Conservation (phyloP, 2,329 filamentous ascomycete genomes). For the Beauveria brongniartii region DNA sequence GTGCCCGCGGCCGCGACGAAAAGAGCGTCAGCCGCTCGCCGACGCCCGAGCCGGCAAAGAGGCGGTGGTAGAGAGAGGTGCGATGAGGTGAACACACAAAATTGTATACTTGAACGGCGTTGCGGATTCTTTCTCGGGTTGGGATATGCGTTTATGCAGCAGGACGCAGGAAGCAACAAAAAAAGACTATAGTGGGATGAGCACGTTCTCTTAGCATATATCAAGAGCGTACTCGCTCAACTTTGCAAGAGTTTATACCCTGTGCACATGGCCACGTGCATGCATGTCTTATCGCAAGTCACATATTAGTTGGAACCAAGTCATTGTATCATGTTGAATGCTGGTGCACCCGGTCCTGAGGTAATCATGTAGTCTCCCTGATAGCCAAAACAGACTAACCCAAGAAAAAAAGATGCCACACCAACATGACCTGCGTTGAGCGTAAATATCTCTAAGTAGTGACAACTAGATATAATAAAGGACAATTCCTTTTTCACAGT, state of each 20-base stretch:
- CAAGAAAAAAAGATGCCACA: neutral
- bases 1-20: constrained; percentile 72
- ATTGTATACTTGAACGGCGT: no score
- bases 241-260: neutral
- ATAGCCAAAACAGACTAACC: neutral
- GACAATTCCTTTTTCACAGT: neutral
- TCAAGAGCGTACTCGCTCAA: neutral
- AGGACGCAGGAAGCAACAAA: neutral
- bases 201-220: neutral
- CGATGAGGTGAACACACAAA: neutral
- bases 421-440: constrained; percentile 8
- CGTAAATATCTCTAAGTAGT: constrained; percentile 5
- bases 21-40: constrained; percentile 76
- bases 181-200: neutral
- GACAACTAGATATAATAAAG: neutral
- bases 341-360: neutral
- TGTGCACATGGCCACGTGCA: neutral
- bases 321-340: constrained; percentile 9
- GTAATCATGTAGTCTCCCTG: neutral
- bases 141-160: neutral
- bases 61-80: constrained; percentile 46
- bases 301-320: neutral
- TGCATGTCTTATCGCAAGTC: neutral
- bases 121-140: no score
- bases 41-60: constrained; percentile 73